Evolutionary conservation across 2,329 filamentous ascomycete genomes (phyloP).

Genomic region (Delphinella strobiligena): DNA sequence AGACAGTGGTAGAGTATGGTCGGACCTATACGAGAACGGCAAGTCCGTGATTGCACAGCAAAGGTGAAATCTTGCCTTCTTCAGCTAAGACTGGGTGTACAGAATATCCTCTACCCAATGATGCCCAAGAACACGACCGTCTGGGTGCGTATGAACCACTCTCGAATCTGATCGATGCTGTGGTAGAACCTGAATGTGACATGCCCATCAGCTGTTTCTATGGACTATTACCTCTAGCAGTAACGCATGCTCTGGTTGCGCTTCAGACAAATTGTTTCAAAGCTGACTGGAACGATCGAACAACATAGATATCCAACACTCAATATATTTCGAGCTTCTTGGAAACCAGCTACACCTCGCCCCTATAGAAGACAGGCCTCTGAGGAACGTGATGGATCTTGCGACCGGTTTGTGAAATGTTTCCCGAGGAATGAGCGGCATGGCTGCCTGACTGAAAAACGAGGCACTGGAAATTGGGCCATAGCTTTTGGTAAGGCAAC

Average conservation of each 20-base stretch:
- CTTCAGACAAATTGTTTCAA: too few relatives aligned
- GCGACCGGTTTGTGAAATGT: not conserved
- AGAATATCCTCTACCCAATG: not conserved
- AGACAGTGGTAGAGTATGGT: not conserved
- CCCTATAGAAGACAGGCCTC: not conserved
- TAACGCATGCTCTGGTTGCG: too few relatives aligned
- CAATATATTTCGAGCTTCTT: not conserved
- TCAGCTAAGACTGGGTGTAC: not conserved
- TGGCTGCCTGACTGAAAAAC: too few relatives aligned
- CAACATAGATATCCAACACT: constrained; percentile 2
- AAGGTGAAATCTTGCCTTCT: not conserved
- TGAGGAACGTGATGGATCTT: constrained; percentile 4
- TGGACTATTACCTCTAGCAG: too few relatives aligned
- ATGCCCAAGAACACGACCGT: constrained; percentile 1
- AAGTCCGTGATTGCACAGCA: not conserved
- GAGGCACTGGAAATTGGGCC: constrained; percentile 9
- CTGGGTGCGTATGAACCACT: not conserved
- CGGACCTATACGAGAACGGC: not conserved
- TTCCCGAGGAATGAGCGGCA: too few relatives aligned
- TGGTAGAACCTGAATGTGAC: too few relatives aligned
- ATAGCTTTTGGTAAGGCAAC: constrained; percentile 6
- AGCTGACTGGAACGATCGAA: too few relatives aligned
- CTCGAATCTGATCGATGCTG: too few relatives aligned
- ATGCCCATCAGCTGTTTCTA: too few relatives aligned
- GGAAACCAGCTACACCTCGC: constrained; percentile 1